Evolutionary conservation across 768 basidiomycete species (phyloP).

Genomic region (Naematelia encephala): DNA sequence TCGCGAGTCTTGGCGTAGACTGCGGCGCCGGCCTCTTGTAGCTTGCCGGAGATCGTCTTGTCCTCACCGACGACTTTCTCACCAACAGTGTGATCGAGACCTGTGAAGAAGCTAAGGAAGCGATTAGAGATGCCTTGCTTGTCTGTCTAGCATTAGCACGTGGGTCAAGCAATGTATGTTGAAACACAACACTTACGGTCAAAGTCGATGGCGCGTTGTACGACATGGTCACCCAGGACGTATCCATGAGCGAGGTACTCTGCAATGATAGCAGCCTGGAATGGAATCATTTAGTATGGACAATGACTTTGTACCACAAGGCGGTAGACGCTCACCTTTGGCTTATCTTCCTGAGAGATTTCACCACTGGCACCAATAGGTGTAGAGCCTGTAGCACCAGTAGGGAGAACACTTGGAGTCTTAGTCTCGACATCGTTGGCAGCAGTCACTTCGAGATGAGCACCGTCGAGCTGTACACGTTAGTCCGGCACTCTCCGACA

Average conservation of each 20-base stretch:
- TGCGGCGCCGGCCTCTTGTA: conserved; percentile 62
- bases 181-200: conserved; percentile 47
- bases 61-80: conserved; percentile 70
- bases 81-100: conserved; percentile 69
- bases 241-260: conserved; percentile 94
- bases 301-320: background rate
- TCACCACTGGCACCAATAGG: conserved; percentile 40
- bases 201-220: conserved; percentile 58
- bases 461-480: conserved; percentile 60
- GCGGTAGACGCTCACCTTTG: conserved; percentile 50
- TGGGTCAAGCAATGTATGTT: background rate
- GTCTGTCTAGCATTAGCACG: conserved; percentile 58
- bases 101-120: conserved; percentile 75
- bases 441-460: conserved; percentile 67
- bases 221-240: conserved; percentile 68
- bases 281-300: background rate
- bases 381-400: conserved; percentile 40
- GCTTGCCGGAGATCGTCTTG: conserved; percentile 71
- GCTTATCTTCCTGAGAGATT: conserved; percentile 85
- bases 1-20: conserved; percentile 68
- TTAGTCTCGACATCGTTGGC: conserved; percentile 55
- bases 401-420: conserved; percentile 43
- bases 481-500: background rate
- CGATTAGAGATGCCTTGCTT: conserved; percentile 83
- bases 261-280: conserved; percentile 65